phyloP scores from a whole-genome alignment of 495 filamentous ascomycete species.

The Neurospora sp. region DNA sequence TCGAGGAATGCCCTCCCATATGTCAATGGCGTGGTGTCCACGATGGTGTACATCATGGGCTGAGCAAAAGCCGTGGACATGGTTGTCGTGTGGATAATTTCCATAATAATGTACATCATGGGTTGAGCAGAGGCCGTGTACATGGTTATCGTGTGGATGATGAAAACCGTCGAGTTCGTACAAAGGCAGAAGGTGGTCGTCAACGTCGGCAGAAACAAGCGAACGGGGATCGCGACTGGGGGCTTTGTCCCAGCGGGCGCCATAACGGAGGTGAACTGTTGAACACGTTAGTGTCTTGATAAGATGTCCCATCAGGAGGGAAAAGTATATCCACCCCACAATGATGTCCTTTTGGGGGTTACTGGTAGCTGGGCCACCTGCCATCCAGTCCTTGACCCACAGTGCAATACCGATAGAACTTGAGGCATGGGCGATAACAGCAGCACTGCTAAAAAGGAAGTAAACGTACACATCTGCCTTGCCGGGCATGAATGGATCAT shows the following conservation, averaged over 20 bases:
- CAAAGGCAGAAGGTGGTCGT: background rate
- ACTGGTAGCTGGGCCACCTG: background rate
- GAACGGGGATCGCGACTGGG: background rate
- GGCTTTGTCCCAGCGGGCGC: background rate
- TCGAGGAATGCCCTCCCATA: background rate
- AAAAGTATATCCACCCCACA: background rate
- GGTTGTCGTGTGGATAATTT: background rate
- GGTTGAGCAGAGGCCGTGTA: background rate
- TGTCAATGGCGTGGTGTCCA: background rate
- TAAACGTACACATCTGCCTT: background rate
- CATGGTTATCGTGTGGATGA: background rate
- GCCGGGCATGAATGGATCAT: background rate
- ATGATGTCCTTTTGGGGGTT: background rate
- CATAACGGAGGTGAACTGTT: background rate
- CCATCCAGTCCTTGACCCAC: background rate
- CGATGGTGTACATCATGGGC: background rate
- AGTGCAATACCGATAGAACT: background rate
- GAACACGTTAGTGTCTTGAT: background rate
- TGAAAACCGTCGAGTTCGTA: background rate
- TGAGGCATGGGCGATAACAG: background rate
- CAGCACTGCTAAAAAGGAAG: background rate
- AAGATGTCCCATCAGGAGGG: background rate
- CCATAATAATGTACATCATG: background rate
- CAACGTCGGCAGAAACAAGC: background rate
- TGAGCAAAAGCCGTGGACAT: background rate